Conservation (phyloP, 2,329 filamentous ascomycete species). For the Phyllosticta ampelicida region DNA sequence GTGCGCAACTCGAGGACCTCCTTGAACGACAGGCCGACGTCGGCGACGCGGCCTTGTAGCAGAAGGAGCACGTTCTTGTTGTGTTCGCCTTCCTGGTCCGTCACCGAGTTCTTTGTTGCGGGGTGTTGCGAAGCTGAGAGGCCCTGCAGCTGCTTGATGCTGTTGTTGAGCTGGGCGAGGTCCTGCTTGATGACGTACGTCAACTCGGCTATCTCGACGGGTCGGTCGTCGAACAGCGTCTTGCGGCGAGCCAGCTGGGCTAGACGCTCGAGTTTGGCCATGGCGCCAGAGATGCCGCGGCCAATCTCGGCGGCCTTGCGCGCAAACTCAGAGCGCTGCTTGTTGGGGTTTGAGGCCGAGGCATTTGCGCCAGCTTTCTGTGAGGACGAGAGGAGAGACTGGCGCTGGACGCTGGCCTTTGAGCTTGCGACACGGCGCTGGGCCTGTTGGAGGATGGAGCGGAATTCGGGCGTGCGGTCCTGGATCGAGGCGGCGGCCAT, state of each 20-base stretch:
- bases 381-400: constrained; percentile 65
- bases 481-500: constrained; percentile 61
- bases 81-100: constrained; percentile 81
- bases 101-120: constrained; percentile 25
- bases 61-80: constrained; percentile 95
- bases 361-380: constrained; percentile 53
- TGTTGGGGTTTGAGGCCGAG: constrained; percentile 18
- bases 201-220: constrained; percentile 92
- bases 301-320: constrained; percentile 85
- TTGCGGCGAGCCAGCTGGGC: constrained; percentile 92
- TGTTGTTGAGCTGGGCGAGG: constrained; percentile 70
- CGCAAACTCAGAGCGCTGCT: constrained; percentile 76
- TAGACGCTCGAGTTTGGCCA: constrained; percentile 88
- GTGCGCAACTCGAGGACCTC: constrained; percentile 92
- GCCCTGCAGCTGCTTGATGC: constrained; percentile 73
- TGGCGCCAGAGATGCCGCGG: constrained; percentile 79
- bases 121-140: constrained; percentile 70
- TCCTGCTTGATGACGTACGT: constrained; percentile 98
- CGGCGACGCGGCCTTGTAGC: constrained; percentile 80
- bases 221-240: constrained; percentile 92
- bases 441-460: constrained; percentile 75
- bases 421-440: constrained; percentile 67
- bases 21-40: constrained; percentile 93
- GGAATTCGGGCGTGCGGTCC: constrained; percentile 93
- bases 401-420: constrained; percentile 67